These are phyloP conservation scores for Cryptococcus jaspeensis DNA, from an alignment of 1,284 basidiomycete species.

Conservation along the genomic window DNA sequence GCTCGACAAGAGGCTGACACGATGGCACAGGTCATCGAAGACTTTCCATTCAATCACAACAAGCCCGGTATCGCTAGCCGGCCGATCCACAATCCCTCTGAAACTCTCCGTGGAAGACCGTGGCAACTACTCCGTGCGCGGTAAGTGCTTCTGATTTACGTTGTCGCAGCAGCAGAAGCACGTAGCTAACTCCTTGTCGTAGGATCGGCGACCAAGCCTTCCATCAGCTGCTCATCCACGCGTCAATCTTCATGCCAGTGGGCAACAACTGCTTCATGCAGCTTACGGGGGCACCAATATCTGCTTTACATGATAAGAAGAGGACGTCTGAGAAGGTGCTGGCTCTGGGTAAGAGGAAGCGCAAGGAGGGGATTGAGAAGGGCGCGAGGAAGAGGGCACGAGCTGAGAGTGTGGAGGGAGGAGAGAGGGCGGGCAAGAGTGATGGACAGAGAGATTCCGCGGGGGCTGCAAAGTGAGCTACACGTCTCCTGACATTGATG, in stretches of 20 bases:
- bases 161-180: neutral
- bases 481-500: too few relatives aligned
- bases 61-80: conserved; percentile 23
- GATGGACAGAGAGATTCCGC: too few relatives aligned
- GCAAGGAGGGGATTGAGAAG: conserved; percentile 5
- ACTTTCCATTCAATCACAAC: conserved; percentile 24
- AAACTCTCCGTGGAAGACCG: conserved; percentile 17
- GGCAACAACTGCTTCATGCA: conserved; percentile 54
- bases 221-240: conserved; percentile 49
- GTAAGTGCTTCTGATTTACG: conserved; percentile 13
- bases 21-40: conserved; percentile 1
- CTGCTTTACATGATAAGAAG: conserved; percentile 31
- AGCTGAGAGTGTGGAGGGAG: neutral
- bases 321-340: neutral
- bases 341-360: conserved; percentile 3
- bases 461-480: too few relatives aligned
- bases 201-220: conserved; percentile 52
- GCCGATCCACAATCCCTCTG: conserved; percentile 24
- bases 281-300: conserved; percentile 51
- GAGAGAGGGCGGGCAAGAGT: neutral
- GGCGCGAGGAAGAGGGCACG: conserved; percentile 8
- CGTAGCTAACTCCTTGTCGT: neutral
- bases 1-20: conserved; percentile 2
- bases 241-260: conserved; percentile 52
- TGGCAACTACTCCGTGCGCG: conserved; percentile 37